Conservation (phyloP, 306 rosid species). For the Luffa acutangula region DNA sequence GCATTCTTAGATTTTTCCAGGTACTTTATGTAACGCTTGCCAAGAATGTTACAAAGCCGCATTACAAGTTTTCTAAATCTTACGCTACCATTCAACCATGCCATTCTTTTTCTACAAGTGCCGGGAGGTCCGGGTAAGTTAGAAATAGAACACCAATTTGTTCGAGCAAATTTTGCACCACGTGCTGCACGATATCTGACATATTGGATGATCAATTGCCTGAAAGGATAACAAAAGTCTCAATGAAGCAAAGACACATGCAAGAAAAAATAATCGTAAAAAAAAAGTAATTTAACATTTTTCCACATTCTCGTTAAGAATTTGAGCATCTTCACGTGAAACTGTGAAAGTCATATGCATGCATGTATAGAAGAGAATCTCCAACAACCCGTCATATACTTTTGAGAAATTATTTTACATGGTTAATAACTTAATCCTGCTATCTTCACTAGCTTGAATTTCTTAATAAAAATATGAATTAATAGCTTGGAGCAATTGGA, state of each 20-base stretch:
- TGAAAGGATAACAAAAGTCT: constrained; percentile 25
- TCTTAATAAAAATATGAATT: background rate
- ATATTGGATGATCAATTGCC: constrained; percentile 78
- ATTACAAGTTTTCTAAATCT: constrained; percentile 59
- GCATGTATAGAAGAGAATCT: background rate
- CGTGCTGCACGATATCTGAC: constrained; percentile 66
- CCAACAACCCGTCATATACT: background rate
- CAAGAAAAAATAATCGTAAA: background rate
- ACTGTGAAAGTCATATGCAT: background rate
- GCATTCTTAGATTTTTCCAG: constrained; percentile 39
- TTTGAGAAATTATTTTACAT: background rate
- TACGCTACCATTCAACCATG: constrained; percentile 35
- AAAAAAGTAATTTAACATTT: constrained; percentile 1
- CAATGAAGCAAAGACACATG: constrained; percentile 11
- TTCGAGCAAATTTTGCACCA: constrained; percentile 63
- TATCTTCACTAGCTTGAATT: constrained; percentile 1
- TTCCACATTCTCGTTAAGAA: constrained; percentile 4
- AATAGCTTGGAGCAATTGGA: background rate
- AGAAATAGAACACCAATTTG: constrained; percentile 55
- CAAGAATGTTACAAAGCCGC: constrained; percentile 73
- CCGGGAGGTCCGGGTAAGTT: constrained; percentile 75
- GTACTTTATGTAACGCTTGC: constrained; percentile 49
- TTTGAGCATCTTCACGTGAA: background rate
- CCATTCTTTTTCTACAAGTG: constrained; percentile 64
- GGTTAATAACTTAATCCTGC: background rate